Evolutionary conservation across 2,329 filamentous ascomycete species (phyloP).

Genomic region (Pseudogymnoascus sp.): DNA sequence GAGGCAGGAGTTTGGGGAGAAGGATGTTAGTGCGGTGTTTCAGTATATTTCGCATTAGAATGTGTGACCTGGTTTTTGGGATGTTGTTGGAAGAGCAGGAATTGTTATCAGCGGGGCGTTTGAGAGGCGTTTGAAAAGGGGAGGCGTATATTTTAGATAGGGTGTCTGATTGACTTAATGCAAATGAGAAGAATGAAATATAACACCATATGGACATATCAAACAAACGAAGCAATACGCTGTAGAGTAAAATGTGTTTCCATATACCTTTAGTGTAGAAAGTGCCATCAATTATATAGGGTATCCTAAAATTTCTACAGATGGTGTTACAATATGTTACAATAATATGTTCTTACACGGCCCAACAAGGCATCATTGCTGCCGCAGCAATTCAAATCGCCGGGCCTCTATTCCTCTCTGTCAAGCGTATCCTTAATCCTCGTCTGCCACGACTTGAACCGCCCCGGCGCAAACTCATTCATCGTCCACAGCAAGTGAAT

Average conservation of each 20-base stretch:
- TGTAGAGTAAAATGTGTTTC: neutral
- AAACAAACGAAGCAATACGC: neutral
- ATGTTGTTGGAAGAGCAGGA: neutral
- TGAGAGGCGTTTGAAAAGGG: neutral
- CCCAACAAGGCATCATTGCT: neutral
- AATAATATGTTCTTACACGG: neutral
- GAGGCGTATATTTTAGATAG: neutral
- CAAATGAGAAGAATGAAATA: neutral
- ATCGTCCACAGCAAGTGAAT: conserved; percentile 22
- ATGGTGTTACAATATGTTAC: neutral
- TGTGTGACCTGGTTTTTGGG: neutral
- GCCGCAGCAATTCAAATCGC: neutral
- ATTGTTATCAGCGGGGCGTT: neutral
- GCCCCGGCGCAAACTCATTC: conserved; percentile 21
- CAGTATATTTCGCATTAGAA: conserved; percentile 89
- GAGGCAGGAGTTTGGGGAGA: conserved; percentile 71
- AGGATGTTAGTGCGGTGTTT: conserved; percentile 86
- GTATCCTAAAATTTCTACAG: neutral
- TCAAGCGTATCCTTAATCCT: conserved; percentile 17
- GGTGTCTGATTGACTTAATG: neutral
- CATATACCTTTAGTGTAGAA: neutral
- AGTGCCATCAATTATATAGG: neutral
- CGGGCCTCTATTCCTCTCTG: neutral
- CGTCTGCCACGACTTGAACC: conserved; percentile 19
- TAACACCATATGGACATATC: neutral